These are phyloP conservation scores for Geranomyces variabilis DNA, from an alignment of 192 early-diverging fungal genomes.

Conservation along the genomic window DNA sequence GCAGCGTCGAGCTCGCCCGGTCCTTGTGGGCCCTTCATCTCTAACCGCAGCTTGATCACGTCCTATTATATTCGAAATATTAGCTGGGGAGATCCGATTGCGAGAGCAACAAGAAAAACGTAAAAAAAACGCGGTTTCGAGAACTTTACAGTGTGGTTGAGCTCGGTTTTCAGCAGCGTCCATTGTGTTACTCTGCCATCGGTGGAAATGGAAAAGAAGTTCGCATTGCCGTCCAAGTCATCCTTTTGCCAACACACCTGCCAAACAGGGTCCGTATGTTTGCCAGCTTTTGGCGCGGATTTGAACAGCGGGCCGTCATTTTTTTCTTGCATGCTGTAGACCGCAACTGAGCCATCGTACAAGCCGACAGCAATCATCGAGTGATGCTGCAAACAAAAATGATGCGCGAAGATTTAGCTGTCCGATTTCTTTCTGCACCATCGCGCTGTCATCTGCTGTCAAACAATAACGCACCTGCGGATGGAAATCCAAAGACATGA, in stretches of 20 bases:
- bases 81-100: too few species aligned
- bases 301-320: conserved; percentile 54
- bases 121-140: conserved; percentile 15
- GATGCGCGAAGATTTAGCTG: too few species aligned
- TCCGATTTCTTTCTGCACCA: neutral
- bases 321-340: conserved; percentile 64
- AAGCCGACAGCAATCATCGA: conserved; percentile 65
- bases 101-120: too few species aligned
- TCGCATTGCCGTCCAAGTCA: conserved; percentile 64
- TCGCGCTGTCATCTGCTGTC: neutral
- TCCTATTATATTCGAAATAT: conserved; percentile 27
- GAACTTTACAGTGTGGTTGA: conserved; percentile 56
- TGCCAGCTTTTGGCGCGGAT: conserved; percentile 46
- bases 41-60: conserved; percentile 36
- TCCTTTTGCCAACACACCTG: conserved; percentile 69
- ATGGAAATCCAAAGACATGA: conserved; percentile 63
- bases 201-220: conserved; percentile 65
- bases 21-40: conserved; percentile 3
- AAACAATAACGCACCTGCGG: conserved; percentile 51
- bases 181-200: conserved; percentile 64
- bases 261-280: conserved; percentile 70
- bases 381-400: conserved; percentile 52
- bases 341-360: conserved; percentile 62
- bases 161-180: conserved; percentile 65
- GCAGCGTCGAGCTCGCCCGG: neutral